phyloP scores from a whole-genome alignment of 768 basidiomycete species.

The Kwoniella sp. region DNA sequence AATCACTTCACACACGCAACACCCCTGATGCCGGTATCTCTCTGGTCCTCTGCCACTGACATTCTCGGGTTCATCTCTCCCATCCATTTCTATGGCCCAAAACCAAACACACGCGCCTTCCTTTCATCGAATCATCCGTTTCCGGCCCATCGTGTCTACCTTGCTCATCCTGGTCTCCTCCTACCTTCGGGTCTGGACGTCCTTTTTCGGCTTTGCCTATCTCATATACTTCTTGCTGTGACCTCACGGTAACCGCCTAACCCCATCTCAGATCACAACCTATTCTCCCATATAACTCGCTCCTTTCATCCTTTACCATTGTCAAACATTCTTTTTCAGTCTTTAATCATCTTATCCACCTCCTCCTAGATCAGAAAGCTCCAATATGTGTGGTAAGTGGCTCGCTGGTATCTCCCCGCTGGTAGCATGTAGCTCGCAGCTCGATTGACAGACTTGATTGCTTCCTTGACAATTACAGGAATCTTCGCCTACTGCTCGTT shows the following conservation, averaged over 20 bases:
- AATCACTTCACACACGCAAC: background rate
- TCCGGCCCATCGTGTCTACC: background rate
- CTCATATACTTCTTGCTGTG: too few relatives aligned
- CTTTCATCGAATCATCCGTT: background rate
- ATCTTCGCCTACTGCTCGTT: slow-evolving; percentile 96
- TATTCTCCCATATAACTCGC: background rate
- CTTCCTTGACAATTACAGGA: slow-evolving; percentile 58
- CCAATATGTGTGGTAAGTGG: slow-evolving; percentile 27
- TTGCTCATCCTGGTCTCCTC: background rate
- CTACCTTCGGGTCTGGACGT: background rate
- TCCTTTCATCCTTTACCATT: background rate
- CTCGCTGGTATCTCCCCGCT: too few relatives aligned
- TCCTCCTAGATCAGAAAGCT: background rate
- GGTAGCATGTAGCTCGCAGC: too few relatives aligned
- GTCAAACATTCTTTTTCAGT: background rate
- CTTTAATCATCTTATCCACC: background rate
- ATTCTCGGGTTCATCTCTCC: background rate
- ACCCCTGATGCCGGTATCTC: background rate
- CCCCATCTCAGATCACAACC: background rate
- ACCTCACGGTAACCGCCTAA: too few relatives aligned
- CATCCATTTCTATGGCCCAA: background rate
- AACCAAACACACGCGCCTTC: background rate
- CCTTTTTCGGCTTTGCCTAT: background rate
- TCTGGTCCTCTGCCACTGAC: background rate
- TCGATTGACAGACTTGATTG: too few relatives aligned